Base-by-base conservation (phyloP, 306 rosid species). In the Astragalus membranaceus region DNA sequence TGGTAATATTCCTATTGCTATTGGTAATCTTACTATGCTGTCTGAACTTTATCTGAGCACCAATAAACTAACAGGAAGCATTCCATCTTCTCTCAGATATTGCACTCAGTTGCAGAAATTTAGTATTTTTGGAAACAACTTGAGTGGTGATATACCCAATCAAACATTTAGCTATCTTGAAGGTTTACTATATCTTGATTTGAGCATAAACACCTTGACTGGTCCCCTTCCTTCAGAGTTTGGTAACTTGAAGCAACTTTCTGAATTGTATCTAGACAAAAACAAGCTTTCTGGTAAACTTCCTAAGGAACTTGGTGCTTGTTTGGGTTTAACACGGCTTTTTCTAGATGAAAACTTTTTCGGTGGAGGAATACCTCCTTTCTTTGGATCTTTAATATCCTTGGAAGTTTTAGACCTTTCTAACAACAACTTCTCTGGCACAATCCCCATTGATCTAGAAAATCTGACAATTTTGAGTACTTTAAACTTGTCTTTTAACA, bases 1-100 rank as follows among this genome's bases (percentile, higher is more conserved):
- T 10, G 77, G 83, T 1, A 62, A 63, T 3, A 69, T 79, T 35
- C 76, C 76, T 8, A 0, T 0, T 1, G 2, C 0, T 5, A 43
- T 79, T 53, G 77, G 83, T 2, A 79, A 74, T 63, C 80, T 79
- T 54, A 63, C 77, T 0, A 16, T 53, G 37, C 15, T 79, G 42
- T 53, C 75, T 2, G 37, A 61, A 3, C 14, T 74, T 17, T 7
- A 8, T 54, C 17, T 79, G 0, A 0, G 1, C 26, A 4, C 0
- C 2, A 79, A 79, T 10, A 26, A 29, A 6, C 37, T 80, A 1
- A 47, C 69, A 57, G 80, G 84, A 75, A 55, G 17, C 51, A 69
- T 80, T 69, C 84, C 80, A 5, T 0, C 3, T 8, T 32, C 26
- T 35, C 17, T 79, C 0, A 13, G 30, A 11, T 11, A 55, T 8